Evolutionary conservation across 805 yeast genomes (phyloP).

Genomic region (Candida koratica): DNA sequence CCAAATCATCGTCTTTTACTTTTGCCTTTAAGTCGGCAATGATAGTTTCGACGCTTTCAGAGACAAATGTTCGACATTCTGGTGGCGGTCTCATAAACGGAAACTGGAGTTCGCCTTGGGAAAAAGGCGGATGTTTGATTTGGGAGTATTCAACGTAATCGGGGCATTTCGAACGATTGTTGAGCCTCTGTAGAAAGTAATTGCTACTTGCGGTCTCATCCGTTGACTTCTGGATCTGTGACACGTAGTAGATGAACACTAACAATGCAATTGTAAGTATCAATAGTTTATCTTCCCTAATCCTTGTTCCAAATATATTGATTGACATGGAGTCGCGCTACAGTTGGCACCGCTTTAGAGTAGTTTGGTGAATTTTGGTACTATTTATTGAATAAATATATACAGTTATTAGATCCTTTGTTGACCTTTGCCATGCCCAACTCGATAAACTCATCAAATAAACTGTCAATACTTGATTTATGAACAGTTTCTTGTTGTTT

Average conservation of each 20-base stretch:
- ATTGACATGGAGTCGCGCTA: background rate
- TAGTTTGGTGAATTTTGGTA: no score
- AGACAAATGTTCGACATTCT: conserved; percentile 68
- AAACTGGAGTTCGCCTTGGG: conserved; percentile 50
- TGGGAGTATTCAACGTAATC: conserved; percentile 61
- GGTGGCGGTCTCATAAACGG: conserved; percentile 76
- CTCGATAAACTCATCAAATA: conserved; percentile 22
- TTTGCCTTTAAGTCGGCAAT: conserved; percentile 49
- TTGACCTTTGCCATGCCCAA: conserved; percentile 1
- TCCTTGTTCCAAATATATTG: conserved; percentile 1
- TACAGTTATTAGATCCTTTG: background rate
- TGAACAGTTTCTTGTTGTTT: background rate
- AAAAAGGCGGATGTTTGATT: conserved; percentile 51
- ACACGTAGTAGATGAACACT: conserved; percentile 1
- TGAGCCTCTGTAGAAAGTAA: background rate
- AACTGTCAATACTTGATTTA: conserved; percentile 9
- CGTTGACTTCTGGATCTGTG: background rate
- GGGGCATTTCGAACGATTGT: conserved; percentile 40
- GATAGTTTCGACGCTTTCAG: conserved; percentile 57
- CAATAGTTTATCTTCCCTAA: background rate
- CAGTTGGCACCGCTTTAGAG: no score
- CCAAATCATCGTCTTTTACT: conserved; percentile 61
- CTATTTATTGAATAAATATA: background rate
- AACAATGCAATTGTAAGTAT: background rate
- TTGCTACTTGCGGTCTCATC: background rate